phyloP scores from a whole-genome alignment of 352 stramenopile genomes.

The Pythium oligandrum region DNA sequence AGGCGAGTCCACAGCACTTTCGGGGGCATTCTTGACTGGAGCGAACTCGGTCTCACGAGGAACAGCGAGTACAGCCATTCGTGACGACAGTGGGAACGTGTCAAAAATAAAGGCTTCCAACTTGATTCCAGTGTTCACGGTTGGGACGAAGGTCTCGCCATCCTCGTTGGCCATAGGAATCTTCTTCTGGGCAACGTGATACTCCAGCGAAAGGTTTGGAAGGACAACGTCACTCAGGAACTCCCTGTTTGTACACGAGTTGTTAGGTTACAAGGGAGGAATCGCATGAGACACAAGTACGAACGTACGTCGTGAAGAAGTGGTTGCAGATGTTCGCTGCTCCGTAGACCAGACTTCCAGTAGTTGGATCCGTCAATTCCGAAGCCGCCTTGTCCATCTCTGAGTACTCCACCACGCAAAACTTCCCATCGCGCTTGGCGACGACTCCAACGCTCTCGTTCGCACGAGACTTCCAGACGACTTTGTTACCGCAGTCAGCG shows the following conservation, averaged over 20 bases:
- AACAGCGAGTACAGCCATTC: constrained; percentile 94
- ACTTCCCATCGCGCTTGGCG: constrained; percentile 70
- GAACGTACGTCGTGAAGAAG: constrained; percentile 48
- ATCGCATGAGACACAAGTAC: not conserved
- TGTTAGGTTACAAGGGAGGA: too few relatives aligned
- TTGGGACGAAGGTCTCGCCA: constrained; percentile 77
- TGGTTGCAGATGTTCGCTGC: constrained; percentile 99
- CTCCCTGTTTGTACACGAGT: constrained; percentile 15
- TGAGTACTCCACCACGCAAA: constrained; percentile 97
- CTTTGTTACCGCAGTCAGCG: constrained; percentile 96
- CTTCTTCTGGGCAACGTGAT: constrained; percentile 98
- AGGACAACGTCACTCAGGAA: constrained; percentile 88
- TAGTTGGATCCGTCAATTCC: constrained; percentile 51
- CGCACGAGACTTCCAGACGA: constrained; percentile 91
- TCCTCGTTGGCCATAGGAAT: constrained; percentile 90
- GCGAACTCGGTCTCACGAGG: constrained; percentile 90
- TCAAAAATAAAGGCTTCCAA: constrained; percentile 99
- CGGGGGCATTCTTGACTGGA: constrained; percentile 90
- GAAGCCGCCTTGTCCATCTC: constrained; percentile 87
- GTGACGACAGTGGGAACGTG: constrained; percentile 92
- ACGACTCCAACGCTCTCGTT: constrained; percentile 94
- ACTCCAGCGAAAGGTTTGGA: constrained; percentile 75
- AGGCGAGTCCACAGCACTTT: constrained; percentile 70
- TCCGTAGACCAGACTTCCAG: constrained; percentile 89
- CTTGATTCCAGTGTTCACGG: constrained; percentile 94